A percentile compares a stretch with the other conserved stretches of the same genome.
Conservation (phyloP, 2,329 filamentous ascomycete species). For the Berkeleyomyces basicola region DNA sequence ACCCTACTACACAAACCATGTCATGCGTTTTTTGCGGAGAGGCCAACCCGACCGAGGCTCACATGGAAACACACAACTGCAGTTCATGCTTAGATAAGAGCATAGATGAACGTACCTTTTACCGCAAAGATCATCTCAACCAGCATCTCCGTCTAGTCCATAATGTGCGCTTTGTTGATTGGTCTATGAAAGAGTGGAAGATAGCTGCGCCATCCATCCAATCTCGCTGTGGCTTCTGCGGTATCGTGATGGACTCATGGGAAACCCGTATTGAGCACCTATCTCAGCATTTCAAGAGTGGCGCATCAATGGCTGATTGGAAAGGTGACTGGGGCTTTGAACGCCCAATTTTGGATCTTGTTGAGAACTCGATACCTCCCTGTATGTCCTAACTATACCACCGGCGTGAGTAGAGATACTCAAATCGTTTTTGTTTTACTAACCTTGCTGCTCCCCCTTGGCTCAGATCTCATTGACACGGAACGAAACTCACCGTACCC, state of each 20-base stretch:
- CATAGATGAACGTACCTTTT: conserved; percentile 45
- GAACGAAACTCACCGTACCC: conserved; percentile 41
- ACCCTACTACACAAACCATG: conserved; percentile 40
- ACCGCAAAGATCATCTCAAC: conserved; percentile 50
- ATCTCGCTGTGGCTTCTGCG: conserved; percentile 50
- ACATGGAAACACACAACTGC: conserved; percentile 43
- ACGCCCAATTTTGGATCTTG: conserved; percentile 40
- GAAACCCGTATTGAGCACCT: conserved; percentile 43
- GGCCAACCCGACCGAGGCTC: conserved; percentile 36
- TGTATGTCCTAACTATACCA: conserved; percentile 30
- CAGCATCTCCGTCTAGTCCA: conserved; percentile 49
- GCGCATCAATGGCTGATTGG: conserved; percentile 51
- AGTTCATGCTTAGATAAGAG: conserved; percentile 50
- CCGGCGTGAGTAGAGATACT: conserved; percentile 15
- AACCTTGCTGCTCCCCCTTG: conserved; percentile 1
- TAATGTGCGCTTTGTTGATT: conserved; percentile 40
- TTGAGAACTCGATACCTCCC: conserved; percentile 50
- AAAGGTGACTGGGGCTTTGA: conserved; percentile 56
- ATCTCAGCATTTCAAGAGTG: conserved; percentile 51
- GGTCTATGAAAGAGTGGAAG: conserved; percentile 51
- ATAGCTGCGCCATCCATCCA: conserved; percentile 42
- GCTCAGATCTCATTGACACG: conserved; percentile 44
- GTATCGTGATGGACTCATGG: conserved; percentile 45
- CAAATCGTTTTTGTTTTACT: not conserved
- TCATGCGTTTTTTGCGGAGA: conserved; percentile 44